These are phyloP conservation scores for Rhizopogon sp. DNA, from an alignment of 768 basidiomycete genomes.

Conservation along the genomic window DNA sequence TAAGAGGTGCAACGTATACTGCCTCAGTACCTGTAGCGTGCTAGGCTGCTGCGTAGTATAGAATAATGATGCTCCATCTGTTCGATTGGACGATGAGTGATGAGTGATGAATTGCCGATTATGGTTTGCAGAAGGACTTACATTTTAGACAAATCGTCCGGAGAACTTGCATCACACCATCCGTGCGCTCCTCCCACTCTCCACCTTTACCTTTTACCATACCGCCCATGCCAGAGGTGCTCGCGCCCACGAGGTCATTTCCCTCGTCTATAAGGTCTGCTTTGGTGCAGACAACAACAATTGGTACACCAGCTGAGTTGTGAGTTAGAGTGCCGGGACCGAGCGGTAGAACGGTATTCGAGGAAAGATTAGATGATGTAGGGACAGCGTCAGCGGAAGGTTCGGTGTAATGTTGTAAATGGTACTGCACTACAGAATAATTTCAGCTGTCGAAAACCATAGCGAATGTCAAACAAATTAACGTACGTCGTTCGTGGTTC, in stretches of 20 bases:
- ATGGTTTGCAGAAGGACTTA: slow-evolving; percentile 31
- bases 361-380: slow-evolving; percentile 48
- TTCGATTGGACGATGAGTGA: slow-evolving; percentile 1
- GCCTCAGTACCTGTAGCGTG: slow-evolving; percentile 70
- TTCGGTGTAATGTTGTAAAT: slow-evolving; percentile 88
- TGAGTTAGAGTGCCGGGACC: slow-evolving; percentile 83
- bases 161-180: slow-evolving; percentile 93
- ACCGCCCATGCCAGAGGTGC: slow-evolving; percentile 78
- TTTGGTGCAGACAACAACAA: slow-evolving; percentile 88
- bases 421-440: slow-evolving; percentile 63
- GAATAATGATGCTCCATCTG: slow-evolving; percentile 90
- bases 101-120: background rate
- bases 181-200: slow-evolving; percentile 94
- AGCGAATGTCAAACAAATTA: background rate
- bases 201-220: slow-evolving; percentile 91
- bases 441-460: background rate
- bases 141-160: slow-evolving; percentile 91
- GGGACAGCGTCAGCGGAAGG: slow-evolving; percentile 66
- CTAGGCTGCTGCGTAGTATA: slow-evolving; percentile 82
- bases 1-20: slow-evolving; percentile 72
- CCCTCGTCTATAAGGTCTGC: slow-evolving; percentile 90
- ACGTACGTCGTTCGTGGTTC: slow-evolving; percentile 76
- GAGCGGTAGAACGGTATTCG: slow-evolving; percentile 74
- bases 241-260: slow-evolving; percentile 59
- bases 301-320: slow-evolving; percentile 81